Evolutionary conservation across 2,329 filamentous ascomycete genomes (phyloP).

Genomic region (Pseudogymnoascus sp.): DNA sequence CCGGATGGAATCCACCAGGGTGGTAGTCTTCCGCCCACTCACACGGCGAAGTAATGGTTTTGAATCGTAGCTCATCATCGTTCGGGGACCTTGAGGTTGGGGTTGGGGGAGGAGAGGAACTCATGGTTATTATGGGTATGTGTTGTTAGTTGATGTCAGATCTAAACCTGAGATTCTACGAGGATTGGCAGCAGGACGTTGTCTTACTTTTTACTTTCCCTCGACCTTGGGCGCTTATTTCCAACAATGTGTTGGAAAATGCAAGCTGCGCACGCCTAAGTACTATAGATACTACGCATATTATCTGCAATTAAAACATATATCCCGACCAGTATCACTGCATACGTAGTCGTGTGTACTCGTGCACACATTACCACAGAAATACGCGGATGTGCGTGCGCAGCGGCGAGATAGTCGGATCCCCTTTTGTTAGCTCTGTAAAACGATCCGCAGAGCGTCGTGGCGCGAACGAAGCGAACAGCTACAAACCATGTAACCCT

Average conservation of each 20-base stretch:
- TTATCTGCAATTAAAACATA: not conserved
- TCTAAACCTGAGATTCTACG: not conserved
- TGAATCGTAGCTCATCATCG: not conserved
- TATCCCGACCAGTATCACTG: not conserved
- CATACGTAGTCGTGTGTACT: not conserved
- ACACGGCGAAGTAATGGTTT: not conserved
- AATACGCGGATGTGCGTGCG: not conserved
- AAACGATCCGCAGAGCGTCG: not conserved
- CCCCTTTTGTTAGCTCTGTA: not conserved
- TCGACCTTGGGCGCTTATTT: not conserved
- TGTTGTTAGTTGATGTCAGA: not conserved
- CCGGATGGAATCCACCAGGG: conserved; percentile 35
- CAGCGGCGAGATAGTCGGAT: not conserved
- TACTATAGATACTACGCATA: not conserved
- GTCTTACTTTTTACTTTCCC: no score
- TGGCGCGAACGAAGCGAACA: not conserved
- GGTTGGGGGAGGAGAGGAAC: not conserved
- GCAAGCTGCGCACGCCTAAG: not conserved
- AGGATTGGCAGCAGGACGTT: not conserved
- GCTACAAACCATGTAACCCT: conserved; percentile 1
- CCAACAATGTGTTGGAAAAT: not conserved
- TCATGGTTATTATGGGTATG: not conserved
- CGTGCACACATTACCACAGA: not conserved
- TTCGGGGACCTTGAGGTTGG: not conserved
- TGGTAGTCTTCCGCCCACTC: conserved; percentile 14